A percentile compares a stretch with the other conserved stretches of the same genome.
Conservation (phyloP, 208 protist genomes). For the Leishmania braziliensis region DNA sequence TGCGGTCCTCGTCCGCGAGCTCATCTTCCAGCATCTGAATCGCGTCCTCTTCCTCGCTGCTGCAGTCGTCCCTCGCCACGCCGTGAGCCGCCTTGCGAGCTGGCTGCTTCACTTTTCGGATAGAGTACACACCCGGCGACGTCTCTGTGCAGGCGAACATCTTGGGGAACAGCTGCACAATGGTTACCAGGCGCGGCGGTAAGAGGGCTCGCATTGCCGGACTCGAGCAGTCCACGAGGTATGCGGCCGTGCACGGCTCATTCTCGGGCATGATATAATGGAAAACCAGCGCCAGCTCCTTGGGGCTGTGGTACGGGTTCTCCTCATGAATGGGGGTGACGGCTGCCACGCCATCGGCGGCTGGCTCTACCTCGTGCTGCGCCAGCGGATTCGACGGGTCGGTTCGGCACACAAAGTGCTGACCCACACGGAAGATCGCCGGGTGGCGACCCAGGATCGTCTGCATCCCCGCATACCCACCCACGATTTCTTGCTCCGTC, state of each 20-base stretch:
- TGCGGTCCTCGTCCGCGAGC: slow-evolving; percentile 40
- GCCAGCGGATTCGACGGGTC: slow-evolving; percentile 69
- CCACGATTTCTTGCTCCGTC: slow-evolving; percentile 44
- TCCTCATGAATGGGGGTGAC: slow-evolving; percentile 51
- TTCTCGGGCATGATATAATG: slow-evolving; percentile 72
- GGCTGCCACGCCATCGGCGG: slow-evolving; percentile 44
- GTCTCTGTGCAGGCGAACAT: slow-evolving; percentile 80
- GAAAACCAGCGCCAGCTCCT: slow-evolving; percentile 76
- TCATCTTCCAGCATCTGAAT: slow-evolving; percentile 55
- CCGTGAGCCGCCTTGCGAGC: slow-evolving; percentile 1
- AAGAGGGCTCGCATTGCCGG: slow-evolving; percentile 79
- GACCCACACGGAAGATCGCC: slow-evolving; percentile 62
- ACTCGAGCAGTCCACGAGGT: slow-evolving; percentile 72
- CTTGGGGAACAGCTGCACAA: slow-evolving; percentile 73
- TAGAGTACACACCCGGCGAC: slow-evolving; percentile 69
- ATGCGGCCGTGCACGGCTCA: slow-evolving; percentile 61
- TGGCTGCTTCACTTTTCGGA: slow-evolving; percentile 51
- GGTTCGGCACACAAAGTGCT: slow-evolving; percentile 72
- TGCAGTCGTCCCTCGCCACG: background rate
- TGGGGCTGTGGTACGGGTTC: slow-evolving; percentile 74
- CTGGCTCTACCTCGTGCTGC: slow-evolving; percentile 51
- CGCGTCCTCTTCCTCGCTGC: slow-evolving; percentile 33
- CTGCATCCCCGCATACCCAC: slow-evolving; percentile 71
- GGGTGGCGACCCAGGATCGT: slow-evolving; percentile 65
- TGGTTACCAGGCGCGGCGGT: slow-evolving; percentile 66